Evolutionary conservation across 371 early-diverging fungal genomes (phyloP), one percentile per base, ranked within the genome.

Genomic region (Gilbertella persicaria): DNA sequence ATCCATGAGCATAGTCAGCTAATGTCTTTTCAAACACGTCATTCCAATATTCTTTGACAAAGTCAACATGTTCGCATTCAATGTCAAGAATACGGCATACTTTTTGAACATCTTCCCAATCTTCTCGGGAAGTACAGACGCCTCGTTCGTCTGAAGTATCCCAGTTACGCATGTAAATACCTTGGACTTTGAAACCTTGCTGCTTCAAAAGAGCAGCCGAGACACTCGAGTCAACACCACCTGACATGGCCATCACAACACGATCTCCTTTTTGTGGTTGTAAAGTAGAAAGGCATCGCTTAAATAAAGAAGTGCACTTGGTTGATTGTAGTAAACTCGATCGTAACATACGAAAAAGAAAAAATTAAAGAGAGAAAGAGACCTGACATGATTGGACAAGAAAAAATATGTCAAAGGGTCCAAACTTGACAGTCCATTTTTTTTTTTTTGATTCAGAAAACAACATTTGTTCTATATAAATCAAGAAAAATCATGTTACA

Each of bases 101-200:
- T 6, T 60, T 55, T 48, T 90, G 90, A 0, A 95, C 96, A 50
- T 94, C 93, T 16, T 73, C 66, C 87, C 87, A 95, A 61, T 96
- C 97, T 24, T 78, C 58, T 21, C 82, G 84, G 4, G 89, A 85
- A 4, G 92, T 82, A 42, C 94, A 94, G 4, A 79, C 83, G n/a
- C 90, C 93, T 13, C 68, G 71, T 47, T 93, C 94, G 51, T 93
- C 93, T 1, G 77, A 64, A 1, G 84, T 79, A 55, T 95, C 94
- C 98, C 98, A 96, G 69, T 97, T 97, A 47, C 86, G 86, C 96
- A 97, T 95, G 58, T 90, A 96, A 10, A 95, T 71, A 2, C 87
- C 96, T 37, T 86, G 76, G 89, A 86, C 85, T 35, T 81, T 58
- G 58, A 78, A 83, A 8, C 81, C 78, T 19, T 63, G 58, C 28